Evolutionary conservation across 2,329 filamentous ascomycete genomes (phyloP), one percentile per base, ranked within the genome.

Genomic region (Alternaria gaisen): DNA sequence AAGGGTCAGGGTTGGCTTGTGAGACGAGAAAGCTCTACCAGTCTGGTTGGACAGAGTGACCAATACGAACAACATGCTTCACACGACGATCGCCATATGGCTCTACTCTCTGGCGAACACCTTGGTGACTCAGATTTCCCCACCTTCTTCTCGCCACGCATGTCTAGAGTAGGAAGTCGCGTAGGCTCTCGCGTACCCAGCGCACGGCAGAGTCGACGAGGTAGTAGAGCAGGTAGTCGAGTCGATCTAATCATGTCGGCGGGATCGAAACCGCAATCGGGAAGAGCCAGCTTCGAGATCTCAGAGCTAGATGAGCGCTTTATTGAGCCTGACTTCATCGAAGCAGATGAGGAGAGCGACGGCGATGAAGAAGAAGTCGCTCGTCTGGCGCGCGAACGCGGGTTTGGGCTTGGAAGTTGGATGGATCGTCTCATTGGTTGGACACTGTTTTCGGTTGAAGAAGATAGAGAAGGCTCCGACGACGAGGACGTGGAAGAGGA

Each of bases 1-100:
- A 88, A 89, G 66, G 87, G 87, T n/a, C 86, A 88, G 69, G 84
- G 83, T 56, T 89, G 87, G 87, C 80, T 88, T 3, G 79, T 81
- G 3, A 83, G 86, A 53, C 80, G 85, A 26, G 83, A 86, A 63
- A 86, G 83, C 61, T 84, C 83, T 1, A 88, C 86, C 0, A 84
- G 82, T 46, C 77, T 88, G 3, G 81, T 83, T 10, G 72, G 77
- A 2, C 76, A 83, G 16, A 64, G 61, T 30, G 71, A 80, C 16
- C 69, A 76, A 36, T 72, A 76, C 47, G 77, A 79, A 8, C 66
- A 66, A 20, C 68, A 72, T 56, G 38, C 66, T 9, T 63, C 58
- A 7, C 71, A 75, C 36, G 68, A 72, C 40, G 60, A 56, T 53
- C 62, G 63, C 38, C 68, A 65, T 56, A 73, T 75, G 53, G 69